phyloP scores from a whole-genome alignment of 148 eudicot genomes.

The Camellia sinensis region DNA sequence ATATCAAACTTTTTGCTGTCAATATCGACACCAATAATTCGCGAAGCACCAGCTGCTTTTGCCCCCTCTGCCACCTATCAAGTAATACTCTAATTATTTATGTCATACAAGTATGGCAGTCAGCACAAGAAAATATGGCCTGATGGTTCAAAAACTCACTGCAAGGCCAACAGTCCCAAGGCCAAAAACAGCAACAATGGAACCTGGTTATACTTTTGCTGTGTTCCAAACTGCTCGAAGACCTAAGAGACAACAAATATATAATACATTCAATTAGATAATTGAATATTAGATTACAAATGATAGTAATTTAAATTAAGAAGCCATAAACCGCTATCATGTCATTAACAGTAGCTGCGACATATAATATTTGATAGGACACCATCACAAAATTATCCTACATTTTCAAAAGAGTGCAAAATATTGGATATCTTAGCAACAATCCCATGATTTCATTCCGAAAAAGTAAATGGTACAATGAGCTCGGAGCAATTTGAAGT shows the following conservation, averaged over 20 bases:
- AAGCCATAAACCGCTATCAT: neutral
- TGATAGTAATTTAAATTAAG: neutral
- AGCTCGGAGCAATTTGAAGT: no score
- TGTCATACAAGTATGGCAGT: neutral
- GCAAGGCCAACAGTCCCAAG: conserved; percentile 99
- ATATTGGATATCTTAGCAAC: neutral
- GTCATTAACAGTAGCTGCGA: neutral
- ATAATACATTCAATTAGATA: no score
- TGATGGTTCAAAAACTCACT: conserved; percentile 41
- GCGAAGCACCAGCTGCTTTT: conserved; percentile 82
- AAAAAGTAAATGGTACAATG: no score
- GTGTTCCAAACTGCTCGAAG: conserved; percentile 99
- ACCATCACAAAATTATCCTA: neutral
- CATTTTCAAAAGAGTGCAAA: no score
- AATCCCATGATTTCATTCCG: neutral
- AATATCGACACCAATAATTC: conserved; percentile 65
- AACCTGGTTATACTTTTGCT: conserved; percentile 95
- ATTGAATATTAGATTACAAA: neutral
- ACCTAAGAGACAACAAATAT: conserved; percentile 37
- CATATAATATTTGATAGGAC: neutral
- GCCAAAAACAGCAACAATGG: conserved; percentile 97
- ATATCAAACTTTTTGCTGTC: conserved; percentile 82
- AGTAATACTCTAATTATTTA: conserved; percentile 7
- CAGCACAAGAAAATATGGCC: neutral
- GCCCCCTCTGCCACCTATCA: conserved; percentile 96